Percentiles rank a stretch among this genome's conserved stretches.
Conservation (phyloP, 805 yeast species). For the Candida germanica region DNA sequence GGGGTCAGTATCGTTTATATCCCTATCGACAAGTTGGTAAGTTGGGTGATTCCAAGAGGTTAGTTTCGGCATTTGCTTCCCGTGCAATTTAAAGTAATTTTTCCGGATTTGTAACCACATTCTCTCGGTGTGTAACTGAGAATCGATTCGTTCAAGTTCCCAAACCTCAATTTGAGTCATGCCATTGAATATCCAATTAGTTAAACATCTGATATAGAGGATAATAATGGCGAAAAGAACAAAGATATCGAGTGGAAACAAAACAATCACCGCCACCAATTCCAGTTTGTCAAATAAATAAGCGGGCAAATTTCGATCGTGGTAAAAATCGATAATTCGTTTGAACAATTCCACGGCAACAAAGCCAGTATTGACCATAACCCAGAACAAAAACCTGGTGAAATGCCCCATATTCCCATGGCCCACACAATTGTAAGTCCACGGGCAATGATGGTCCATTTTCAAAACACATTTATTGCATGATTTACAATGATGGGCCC, state of each 20-base stretch:
- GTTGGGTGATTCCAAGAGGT: constrained; percentile 46
- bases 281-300: constrained; percentile 53
- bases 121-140: constrained; percentile 54
- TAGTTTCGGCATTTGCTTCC: constrained; percentile 40
- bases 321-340: constrained; percentile 45
- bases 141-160: constrained; percentile 82
- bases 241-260: constrained; percentile 55
- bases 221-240: constrained; percentile 59
- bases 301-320: constrained; percentile 49
- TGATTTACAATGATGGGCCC: constrained; percentile 82
- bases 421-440: constrained; percentile 93
- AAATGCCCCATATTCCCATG: constrained; percentile 75
- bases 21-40: constrained; percentile 13
- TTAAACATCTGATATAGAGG: constrained; percentile 58
- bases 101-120: constrained; percentile 49
- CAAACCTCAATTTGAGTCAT: constrained; percentile 89
- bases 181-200: constrained; percentile 56
- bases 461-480: constrained; percentile 73
- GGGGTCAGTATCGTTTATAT: constrained; percentile 4
- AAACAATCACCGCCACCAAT: constrained; percentile 50
- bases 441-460: constrained; percentile 94
- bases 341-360: constrained; percentile 41
- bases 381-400: constrained; percentile 70
- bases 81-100: constrained; percentile 43
- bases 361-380: constrained; percentile 48